Percentiles rank a stretch among this genome's conserved stretches.
Evolutionary conservation across 164 flowering plant genomes (phyloP).

Genomic region (Paratinospora sagittata): DNA sequence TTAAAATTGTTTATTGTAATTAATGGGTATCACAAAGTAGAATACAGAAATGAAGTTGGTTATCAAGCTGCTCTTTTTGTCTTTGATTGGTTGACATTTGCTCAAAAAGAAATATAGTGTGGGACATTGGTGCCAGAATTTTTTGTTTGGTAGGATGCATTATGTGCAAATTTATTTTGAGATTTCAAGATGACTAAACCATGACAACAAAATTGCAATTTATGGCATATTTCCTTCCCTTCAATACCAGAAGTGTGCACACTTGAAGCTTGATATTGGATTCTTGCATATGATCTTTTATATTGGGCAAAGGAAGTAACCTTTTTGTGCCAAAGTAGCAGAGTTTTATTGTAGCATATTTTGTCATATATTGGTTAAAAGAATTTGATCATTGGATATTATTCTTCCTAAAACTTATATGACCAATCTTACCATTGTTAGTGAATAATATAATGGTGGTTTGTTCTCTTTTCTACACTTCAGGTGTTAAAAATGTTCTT

Average conservation of each 20-base stretch:
- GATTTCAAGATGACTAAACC: background rate
- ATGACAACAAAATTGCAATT: no score
- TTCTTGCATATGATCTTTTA: no score
- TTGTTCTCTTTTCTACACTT: slow-evolving; percentile 8
- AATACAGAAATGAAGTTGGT: no score
- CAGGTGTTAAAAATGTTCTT: slow-evolving; percentile 46
- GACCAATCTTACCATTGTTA: background rate
- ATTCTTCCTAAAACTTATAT: background rate
- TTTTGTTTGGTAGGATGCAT: slow-evolving; percentile 3
- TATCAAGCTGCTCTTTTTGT: background rate
- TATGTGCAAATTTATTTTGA: background rate
- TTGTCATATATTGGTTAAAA: background rate
- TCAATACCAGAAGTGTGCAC: no score
- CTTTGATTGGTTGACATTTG: background rate
- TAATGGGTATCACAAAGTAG: background rate
- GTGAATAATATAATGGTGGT: background rate
- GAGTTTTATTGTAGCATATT: no score
- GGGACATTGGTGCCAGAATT: background rate
- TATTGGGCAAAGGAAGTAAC: no score
- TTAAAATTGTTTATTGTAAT: background rate
- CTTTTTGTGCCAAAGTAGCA: no score
- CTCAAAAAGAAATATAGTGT: background rate
- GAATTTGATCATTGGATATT: background rate
- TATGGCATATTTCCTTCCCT: no score
- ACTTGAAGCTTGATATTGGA: no score